A percentile compares a stretch with the other conserved stretches of the same genome.
These are phyloP conservation scores for Phytophthora aleatoria DNA, from an alignment of 352 stramenopile genomes.

Conservation along the genomic window DNA sequence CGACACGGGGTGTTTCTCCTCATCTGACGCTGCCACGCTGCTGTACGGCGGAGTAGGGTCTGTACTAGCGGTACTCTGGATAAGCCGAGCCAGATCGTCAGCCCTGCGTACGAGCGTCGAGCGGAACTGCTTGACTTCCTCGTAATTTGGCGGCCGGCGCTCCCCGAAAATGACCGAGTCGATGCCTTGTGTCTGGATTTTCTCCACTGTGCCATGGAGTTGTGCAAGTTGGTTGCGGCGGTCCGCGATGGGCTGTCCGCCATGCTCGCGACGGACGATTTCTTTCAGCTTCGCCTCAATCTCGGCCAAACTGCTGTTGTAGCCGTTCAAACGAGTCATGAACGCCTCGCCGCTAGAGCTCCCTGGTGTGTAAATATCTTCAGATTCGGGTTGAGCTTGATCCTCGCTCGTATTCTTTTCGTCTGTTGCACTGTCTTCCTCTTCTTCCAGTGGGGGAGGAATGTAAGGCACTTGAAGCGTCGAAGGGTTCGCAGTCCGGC, in stretches of 20 bases:
- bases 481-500: constrained; percentile 72
- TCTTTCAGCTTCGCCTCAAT: constrained; percentile 63
- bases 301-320: constrained; percentile 45
- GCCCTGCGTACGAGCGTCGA: constrained; percentile 68
- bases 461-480: constrained; percentile 75
- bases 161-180: constrained; percentile 80
- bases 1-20: constrained; percentile 45
- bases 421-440: constrained; percentile 26
- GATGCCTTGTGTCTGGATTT: constrained; percentile 82
- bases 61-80: constrained; percentile 53
- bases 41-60: constrained; percentile 16
- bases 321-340: constrained; percentile 52
- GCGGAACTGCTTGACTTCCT: constrained; percentile 73
- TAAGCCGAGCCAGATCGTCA: constrained; percentile 64
- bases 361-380: constrained; percentile 23
- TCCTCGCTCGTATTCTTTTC: constrained; percentile 24
- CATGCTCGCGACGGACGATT: constrained; percentile 53
- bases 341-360: constrained; percentile 37
- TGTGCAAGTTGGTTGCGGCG: constrained; percentile 73
- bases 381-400: constrained; percentile 26
- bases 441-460: constrained; percentile 58
- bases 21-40: constrained; percentile 21
- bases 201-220: constrained; percentile 74
- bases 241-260: constrained; percentile 43
- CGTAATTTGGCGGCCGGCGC: constrained; percentile 65